Evolutionary conservation across 148 eudicot species (phyloP), one percentile per base, ranked within the genome.

Genomic region (Persicaria maculosa): DNA sequence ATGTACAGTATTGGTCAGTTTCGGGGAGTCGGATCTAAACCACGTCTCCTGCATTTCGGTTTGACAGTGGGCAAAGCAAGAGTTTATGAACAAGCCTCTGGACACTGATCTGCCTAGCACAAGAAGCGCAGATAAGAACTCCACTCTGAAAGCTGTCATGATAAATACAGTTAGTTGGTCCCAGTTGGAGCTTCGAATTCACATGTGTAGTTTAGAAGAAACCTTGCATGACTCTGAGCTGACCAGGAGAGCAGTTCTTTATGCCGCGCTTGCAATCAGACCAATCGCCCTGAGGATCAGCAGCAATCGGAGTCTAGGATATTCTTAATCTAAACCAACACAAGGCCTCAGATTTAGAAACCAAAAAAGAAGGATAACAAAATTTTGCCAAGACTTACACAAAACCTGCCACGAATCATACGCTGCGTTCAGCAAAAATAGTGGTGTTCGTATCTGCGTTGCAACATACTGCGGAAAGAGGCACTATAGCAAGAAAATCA

Each of bases 341-440:
- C 14, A 12, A 61, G 12, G 36, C 4, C 68, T 57, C 7, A 7
- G 40, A 48, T 19, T 17, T 10, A 2, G 52, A 57, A 36, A 73
- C 16, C 3, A n/a, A 11, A 7, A 22, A 25, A 73, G 22, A 53
- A 72, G 36, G 16, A 5, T 0, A 64, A n/a, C n/a, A n/a, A n/a
- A n/a, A n/a, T n/a, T n/a, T n/a, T 53, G 16, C 15, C 4, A 47
- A 54, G 36, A 7, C 16, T 75, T 59, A 7, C 75, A 74, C 93
- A n/a, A 79, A 53, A 95, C 98, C 98, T 95, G 99, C 94, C 94
- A 95, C 44, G 92, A 89, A 83, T 95, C 99, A 72, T 88, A 88
- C 59, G 94, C 97, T 59, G 99, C 92, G 75, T 92, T 95, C 19
- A 90, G 75, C 36, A 95, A 44, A 68, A 92, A 92, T 61, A 95